Percentiles rank a stretch among this genome's conserved stretches.
phyloP scores from a whole-genome alignment of 78 protist species.

The Dictyostelium brefeldianum region DNA sequence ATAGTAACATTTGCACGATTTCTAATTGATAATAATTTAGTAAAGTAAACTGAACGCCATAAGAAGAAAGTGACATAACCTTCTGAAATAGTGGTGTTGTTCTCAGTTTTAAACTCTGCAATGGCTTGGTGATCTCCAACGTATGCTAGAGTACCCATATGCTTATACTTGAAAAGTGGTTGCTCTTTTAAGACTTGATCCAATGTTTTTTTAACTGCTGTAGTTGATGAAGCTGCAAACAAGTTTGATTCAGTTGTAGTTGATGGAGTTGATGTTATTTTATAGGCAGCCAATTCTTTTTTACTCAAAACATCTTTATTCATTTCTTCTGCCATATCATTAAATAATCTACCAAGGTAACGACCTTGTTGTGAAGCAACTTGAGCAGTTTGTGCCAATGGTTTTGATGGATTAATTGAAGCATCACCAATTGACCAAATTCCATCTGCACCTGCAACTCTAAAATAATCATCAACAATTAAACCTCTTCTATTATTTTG shows the following conservation, averaged over 20 bases:
- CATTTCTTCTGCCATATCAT: slow-evolving; percentile 41
- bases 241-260: not conserved
- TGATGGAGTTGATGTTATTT: not conserved
- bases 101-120: slow-evolving; percentile 14
- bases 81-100: slow-evolving; percentile 26
- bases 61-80: slow-evolving; percentile 54
- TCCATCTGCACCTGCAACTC: slow-evolving; percentile 72
- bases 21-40: slow-evolving; percentile 33
- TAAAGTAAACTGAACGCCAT: slow-evolving; percentile 58
- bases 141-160: slow-evolving; percentile 71
- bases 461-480: slow-evolving; percentile 68
- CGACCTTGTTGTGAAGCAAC: slow-evolving; percentile 71
- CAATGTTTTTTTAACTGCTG: not conserved
- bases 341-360: slow-evolving; percentile 62
- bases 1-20: slow-evolving; percentile 53
- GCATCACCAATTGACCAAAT: slow-evolving; percentile 79
- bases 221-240: not conserved
- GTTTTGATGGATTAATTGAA: slow-evolving; percentile 30
- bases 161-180: slow-evolving; percentile 59
- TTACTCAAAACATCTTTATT: not conserved
- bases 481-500: slow-evolving; percentile 66
- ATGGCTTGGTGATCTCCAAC: slow-evolving; percentile 58
- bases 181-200: not conserved
- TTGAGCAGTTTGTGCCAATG: slow-evolving; percentile 71
- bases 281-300: not conserved